Conservation (phyloP, 306 rosid species). For the Medicago lupulina region DNA sequence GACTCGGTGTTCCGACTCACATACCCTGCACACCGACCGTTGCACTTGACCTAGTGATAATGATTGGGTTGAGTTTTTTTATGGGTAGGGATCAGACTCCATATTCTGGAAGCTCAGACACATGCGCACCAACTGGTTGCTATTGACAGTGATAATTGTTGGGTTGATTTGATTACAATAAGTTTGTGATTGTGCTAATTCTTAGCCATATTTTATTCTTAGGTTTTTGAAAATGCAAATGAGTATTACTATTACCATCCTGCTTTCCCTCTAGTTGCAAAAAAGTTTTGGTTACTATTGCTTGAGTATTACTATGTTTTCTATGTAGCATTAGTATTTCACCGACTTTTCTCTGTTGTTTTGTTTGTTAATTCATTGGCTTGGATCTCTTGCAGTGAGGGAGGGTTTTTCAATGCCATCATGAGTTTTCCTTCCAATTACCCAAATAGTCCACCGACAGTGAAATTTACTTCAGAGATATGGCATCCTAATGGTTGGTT, state of each 20-base stretch:
- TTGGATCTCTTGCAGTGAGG: conserved; percentile 66
- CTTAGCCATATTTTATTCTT: neutral
- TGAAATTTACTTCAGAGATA: conserved; percentile 83
- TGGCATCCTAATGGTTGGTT: conserved; percentile 97
- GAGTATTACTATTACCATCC: neutral
- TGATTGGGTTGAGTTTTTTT: conserved; percentile 12
- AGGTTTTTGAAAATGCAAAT: conserved; percentile 7
- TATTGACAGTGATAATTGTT: neutral
- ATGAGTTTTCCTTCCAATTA: conserved; percentile 94
- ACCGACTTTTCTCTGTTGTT: conserved; percentile 27
- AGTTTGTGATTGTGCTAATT: conserved; percentile 23
- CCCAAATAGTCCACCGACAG: conserved; percentile 95
- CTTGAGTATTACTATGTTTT: neutral
- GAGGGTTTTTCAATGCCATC: conserved; percentile 95
- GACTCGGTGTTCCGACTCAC: neutral
- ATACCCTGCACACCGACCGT: neutral
- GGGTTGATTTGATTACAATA: neutral
- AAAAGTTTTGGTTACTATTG: neutral
- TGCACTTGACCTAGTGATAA: neutral
- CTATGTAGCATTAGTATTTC: conserved; percentile 9
- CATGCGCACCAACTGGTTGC: neutral
- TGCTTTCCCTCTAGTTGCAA: conserved; percentile 6
- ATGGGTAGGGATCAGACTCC: neutral
- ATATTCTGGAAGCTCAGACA: neutral
- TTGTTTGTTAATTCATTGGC: conserved; percentile 31